Conservation (phyloP, 2,329 filamentous ascomycete species). For the Pyricularia pennisetigena region DNA sequence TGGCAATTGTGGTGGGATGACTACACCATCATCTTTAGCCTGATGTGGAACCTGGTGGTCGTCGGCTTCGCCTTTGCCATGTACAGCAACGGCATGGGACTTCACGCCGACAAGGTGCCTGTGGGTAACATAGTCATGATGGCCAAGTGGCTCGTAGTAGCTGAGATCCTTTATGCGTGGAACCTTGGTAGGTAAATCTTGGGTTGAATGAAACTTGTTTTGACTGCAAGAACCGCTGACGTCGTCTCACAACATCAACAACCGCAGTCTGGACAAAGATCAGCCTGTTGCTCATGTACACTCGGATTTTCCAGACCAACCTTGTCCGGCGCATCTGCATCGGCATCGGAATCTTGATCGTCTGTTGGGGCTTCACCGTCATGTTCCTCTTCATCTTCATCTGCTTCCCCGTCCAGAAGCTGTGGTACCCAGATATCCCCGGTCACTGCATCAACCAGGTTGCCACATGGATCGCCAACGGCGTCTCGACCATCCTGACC, state of each 20-base stretch:
- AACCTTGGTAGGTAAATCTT: conserved; percentile 24
- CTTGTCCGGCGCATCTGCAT: conserved; percentile 31
- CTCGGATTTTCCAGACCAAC: conserved; percentile 36
- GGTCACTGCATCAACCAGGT: conserved; percentile 39
- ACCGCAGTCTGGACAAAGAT: conserved; percentile 31
- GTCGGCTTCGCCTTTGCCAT: conserved; percentile 38
- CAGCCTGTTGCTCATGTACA: conserved; percentile 40
- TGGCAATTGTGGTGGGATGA: conserved; percentile 41
- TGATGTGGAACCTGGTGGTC: conserved; percentile 35
- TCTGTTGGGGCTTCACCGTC: conserved; percentile 36
- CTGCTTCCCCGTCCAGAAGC: conserved; percentile 37
- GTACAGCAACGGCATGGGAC: conserved; percentile 33
- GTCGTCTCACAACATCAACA: not conserved
- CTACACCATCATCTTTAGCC: conserved; percentile 36
- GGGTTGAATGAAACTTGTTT: not conserved
- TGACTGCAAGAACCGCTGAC: not conserved
- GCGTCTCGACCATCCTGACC: conserved; percentile 33
- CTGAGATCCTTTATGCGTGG: conserved; percentile 36
- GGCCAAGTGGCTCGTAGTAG: conserved; percentile 35
- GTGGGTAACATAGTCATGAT: conserved; percentile 27
- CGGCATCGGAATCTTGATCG: conserved; percentile 29
- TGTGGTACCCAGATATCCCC: conserved; percentile 33
- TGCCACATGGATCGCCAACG: conserved; percentile 39
- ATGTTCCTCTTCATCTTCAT: conserved; percentile 41
- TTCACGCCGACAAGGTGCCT: conserved; percentile 30